A percentile compares a stretch with the other conserved stretches of the same genome.
phyloP scores from a whole-genome alignment of 345 rosid species.

The Eutrema heterophyllum region DNA sequence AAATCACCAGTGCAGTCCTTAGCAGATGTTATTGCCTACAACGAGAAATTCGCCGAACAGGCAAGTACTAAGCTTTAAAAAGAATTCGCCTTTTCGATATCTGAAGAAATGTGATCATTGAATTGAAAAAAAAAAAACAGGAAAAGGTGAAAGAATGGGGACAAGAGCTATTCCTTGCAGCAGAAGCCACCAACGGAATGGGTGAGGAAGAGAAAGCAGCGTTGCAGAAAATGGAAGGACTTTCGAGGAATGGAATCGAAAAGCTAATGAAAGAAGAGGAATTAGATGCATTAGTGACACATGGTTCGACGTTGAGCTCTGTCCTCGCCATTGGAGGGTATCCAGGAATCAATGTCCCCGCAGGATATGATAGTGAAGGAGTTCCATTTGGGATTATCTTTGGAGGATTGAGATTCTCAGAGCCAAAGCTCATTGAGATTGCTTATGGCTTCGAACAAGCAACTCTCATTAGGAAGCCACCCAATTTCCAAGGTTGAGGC shows the following conservation, averaged over 20 bases:
- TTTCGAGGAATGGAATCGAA: constrained; percentile 46
- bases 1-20: constrained; percentile 54
- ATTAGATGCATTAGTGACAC: constrained; percentile 54
- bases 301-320: background rate
- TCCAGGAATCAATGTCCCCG: constrained; percentile 67
- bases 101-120: background rate
- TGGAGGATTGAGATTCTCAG: constrained; percentile 56
- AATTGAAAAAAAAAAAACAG: constrained; percentile 24
- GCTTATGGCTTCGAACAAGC: constrained; percentile 73
- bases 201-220: constrained; percentile 30
- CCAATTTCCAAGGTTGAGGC: constrained; percentile 20
- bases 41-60: constrained; percentile 38
- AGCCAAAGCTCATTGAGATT: constrained; percentile 65
- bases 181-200: constrained; percentile 42
- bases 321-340: constrained; percentile 65
- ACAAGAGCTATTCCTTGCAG: constrained; percentile 39
- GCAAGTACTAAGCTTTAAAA: constrained; percentile 18
- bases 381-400: constrained; percentile 63
- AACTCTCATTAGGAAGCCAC: constrained; percentile 56
- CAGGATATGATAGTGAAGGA: constrained; percentile 47
- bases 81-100: background rate
- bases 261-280: constrained; percentile 44
- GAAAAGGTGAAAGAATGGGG: constrained; percentile 47
- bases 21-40: constrained; percentile 55
- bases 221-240: constrained; percentile 19